Evolutionary conservation across 1,284 basidiomycete species (phyloP), one percentile per base, ranked within the genome.

Genomic region (Puccinia brachypodii): DNA sequence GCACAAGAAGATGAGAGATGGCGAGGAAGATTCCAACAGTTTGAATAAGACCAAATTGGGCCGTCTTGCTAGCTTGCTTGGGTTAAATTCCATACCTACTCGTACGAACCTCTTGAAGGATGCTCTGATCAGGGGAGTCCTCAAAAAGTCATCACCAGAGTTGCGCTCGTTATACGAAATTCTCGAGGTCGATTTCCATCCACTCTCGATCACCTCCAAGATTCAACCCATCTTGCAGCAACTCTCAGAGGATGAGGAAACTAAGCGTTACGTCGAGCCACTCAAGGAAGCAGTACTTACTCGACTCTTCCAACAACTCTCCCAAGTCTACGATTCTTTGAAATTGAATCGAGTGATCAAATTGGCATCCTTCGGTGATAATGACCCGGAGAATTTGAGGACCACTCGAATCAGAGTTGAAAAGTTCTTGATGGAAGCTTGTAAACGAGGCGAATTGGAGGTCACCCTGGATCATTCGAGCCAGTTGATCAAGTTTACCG

Each of bases 131-230:
- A 91, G 94, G 83, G 93, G 95, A 86, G 92, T 93, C 72, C 90
- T 98, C 84, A 94, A 92, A 86, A 90, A 88, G 82, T 89, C 95
- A 75, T 92, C 93, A 0, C 92, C 94, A 1, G 88, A 90, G 72
- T 87, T 98, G 85, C 93, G 93, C 86, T 89, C 91, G 53, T 90
- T 99, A 53, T 98, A 98, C 89, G 90, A 92, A 85, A 91, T 96
- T 79, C 91, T 99, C 84, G 95, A 98, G 88, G 92, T 93, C 82
- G 93, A 95, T 56, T 98, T 99, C 87, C 95, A 98, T 87, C 97
- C 97, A 0, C 90, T 98, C 83, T 92, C 91, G 0, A 92, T 98
- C 82, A 95, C 94, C 87, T 88, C 90, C 19, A 90, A 91, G 84
- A 92, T 96, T 75, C 92, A 94, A 16, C 95, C 96, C 16, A 89